Conservation (phyloP, 257 asterid species). For the Rubia yunnanensis region DNA sequence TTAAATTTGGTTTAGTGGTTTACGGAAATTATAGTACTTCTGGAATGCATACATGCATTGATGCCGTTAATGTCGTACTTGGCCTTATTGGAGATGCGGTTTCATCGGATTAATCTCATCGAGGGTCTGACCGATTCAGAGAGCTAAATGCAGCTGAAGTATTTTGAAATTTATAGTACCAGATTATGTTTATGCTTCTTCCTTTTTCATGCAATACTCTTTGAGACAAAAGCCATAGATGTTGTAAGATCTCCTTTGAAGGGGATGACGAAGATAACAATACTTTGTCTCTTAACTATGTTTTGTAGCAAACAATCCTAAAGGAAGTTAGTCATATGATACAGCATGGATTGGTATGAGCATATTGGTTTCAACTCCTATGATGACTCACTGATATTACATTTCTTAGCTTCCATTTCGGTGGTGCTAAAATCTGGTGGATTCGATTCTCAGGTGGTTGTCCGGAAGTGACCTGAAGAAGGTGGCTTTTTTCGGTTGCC, state of each 20-base stretch:
- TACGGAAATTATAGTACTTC: neutral
- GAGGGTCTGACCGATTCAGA: neutral
- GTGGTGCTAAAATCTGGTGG: slow-evolving; percentile 16
- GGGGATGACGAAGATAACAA: neutral
- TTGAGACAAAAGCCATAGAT: neutral
- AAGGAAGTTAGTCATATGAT: neutral
- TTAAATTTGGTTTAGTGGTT: neutral
- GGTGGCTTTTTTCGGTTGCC: slow-evolving; percentile 78
- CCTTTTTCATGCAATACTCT: neutral
- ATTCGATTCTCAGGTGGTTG: slow-evolving; percentile 57
- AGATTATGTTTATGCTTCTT: neutral
- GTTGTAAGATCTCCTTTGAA: neutral
- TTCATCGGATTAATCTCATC: neutral
- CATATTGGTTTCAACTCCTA: neutral
- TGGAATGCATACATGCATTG: neutral
- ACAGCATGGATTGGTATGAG: neutral
- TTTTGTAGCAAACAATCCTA: neutral
- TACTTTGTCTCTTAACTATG: neutral
- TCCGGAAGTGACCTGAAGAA: slow-evolving; percentile 73
- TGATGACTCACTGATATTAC: slow-evolving; percentile 2
- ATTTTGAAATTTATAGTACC: neutral
- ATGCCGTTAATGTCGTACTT: neutral
- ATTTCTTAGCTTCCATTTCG: neutral
- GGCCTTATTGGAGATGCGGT: neutral
- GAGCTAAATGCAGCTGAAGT: neutral